phyloP scores from a whole-genome alignment of 2,329 filamentous ascomycete species.

The Coniella lustricola region DNA sequence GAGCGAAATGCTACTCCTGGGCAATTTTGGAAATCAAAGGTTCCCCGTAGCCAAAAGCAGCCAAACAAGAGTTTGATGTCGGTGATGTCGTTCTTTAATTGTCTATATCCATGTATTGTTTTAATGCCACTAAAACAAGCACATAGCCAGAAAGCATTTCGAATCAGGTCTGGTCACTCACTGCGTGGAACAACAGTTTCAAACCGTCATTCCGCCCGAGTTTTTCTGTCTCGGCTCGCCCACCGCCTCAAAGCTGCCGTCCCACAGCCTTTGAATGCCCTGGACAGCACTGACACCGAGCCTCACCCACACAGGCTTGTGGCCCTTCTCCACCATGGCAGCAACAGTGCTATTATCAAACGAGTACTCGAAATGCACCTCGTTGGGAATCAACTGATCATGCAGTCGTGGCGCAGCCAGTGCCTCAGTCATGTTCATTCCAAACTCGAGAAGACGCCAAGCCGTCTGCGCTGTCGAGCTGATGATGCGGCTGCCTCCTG shows the following conservation, averaged over 20 bases:
- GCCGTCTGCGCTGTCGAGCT: constrained; percentile 74
- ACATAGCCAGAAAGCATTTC: too few species aligned
- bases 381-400: constrained; percentile 71
- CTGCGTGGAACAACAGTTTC: background rate
- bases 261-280: constrained; percentile 55
- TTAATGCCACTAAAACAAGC: too few species aligned
- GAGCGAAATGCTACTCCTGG: too few species aligned
- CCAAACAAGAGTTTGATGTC: too few species aligned
- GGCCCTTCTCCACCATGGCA: constrained; percentile 58
- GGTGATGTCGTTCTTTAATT: too few species aligned
- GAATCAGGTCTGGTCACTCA: too few species aligned
- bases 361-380: constrained; percentile 60
- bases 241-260: constrained; percentile 69
- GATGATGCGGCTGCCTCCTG: constrained; percentile 79
- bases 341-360: constrained; percentile 65
- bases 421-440: constrained; percentile 53
- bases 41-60: too few species aligned
- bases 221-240: constrained; percentile 74
- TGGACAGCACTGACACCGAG: constrained; percentile 65
- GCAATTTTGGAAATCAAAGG: too few species aligned
- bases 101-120: too few species aligned
- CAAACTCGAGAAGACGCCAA: constrained; percentile 65
- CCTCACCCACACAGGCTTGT: constrained; percentile 68
- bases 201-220: constrained; percentile 55
- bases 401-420: constrained; percentile 67